A percentile compares a stretch with the other conserved stretches of the same genome.
These are phyloP conservation scores for Penicillium diatomitis DNA, from an alignment of 495 filamentous ascomycete species.

Conservation along the genomic window DNA sequence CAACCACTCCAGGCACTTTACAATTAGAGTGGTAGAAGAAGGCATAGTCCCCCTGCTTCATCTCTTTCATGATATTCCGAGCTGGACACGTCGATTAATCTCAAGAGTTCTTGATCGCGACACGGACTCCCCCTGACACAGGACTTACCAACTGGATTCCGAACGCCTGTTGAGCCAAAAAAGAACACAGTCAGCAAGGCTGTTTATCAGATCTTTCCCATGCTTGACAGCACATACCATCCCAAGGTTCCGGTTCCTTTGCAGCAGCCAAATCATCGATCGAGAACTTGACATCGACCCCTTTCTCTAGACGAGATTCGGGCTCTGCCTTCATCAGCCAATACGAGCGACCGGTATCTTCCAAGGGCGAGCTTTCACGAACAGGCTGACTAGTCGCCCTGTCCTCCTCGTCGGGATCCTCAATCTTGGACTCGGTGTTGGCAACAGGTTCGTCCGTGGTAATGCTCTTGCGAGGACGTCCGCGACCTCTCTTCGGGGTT, in stretches of 20 bases:
- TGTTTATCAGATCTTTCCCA: too few relatives aligned
- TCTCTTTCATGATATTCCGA: slow-evolving; percentile 77
- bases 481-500: slow-evolving; percentile 11
- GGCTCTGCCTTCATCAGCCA: slow-evolving; percentile 98
- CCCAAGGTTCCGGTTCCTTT: slow-evolving; percentile 75
- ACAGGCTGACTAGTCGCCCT: slow-evolving; percentile 10
- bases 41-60: slow-evolving; percentile 84
- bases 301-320: slow-evolving; percentile 74
- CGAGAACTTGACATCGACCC: slow-evolving; percentile 81
- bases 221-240: slow-evolving; percentile 45
- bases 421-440: not conserved
- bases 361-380: slow-evolving; percentile 1
- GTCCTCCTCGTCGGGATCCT: not conserved
- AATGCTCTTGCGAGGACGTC: slow-evolving; percentile 21
- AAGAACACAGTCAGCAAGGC: slow-evolving; percentile 9
- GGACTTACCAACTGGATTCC: slow-evolving; percentile 44
- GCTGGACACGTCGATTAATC: slow-evolving; percentile 35
- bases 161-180: slow-evolving; percentile 36
- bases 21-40: slow-evolving; percentile 99
- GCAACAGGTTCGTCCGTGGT: slow-evolving; percentile 5
- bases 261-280: slow-evolving; percentile 77
- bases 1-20: slow-evolving; percentile 81
- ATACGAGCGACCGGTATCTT: slow-evolving; percentile 39
- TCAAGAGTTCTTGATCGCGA: not conserved
- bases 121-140: too few relatives aligned